A percentile compares a stretch with the other conserved stretches of the same genome.
Evolutionary conservation across 2,329 filamentous ascomycete genomes (phyloP).

Genomic region (Sporothrix variecibatus): DNA sequence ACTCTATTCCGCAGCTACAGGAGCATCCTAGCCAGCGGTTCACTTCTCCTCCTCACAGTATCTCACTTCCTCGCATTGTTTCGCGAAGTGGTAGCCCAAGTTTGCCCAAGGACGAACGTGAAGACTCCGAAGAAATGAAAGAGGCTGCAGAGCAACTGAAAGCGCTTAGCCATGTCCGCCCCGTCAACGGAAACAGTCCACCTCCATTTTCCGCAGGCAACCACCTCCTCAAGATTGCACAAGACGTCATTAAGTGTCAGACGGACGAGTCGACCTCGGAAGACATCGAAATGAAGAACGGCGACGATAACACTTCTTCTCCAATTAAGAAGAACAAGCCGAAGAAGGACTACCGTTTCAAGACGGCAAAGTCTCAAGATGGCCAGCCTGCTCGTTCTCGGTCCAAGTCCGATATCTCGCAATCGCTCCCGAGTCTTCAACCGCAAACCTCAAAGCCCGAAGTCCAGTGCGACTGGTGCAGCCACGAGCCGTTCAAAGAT

Average conservation of each 20-base stretch:
- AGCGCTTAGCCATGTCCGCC: constrained; percentile 64
- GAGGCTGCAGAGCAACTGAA: constrained; percentile 68
- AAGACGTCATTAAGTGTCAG: constrained; percentile 29
- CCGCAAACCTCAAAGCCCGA: constrained; percentile 56
- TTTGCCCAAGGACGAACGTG: constrained; percentile 51
- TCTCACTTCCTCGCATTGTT: constrained; percentile 25
- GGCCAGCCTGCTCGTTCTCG: constrained; percentile 21
- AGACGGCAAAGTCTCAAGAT: constrained; percentile 25
- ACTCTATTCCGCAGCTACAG: constrained; percentile 25
- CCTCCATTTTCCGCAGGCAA: constrained; percentile 37
- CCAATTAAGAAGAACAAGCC: constrained; percentile 21
- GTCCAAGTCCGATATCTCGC: constrained; percentile 21
- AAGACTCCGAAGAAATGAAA: constrained; percentile 70
- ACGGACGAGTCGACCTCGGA: constrained; percentile 20
- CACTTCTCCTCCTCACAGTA: neutral
- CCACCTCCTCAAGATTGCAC: constrained; percentile 28
- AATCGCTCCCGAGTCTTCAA: constrained; percentile 24
- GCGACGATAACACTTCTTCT: neutral
- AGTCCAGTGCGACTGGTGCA: constrained; percentile 62
- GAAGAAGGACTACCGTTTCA: constrained; percentile 28
- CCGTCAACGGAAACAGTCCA: constrained; percentile 44
- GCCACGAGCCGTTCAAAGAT: constrained; percentile 66
- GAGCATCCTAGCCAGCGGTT: constrained; percentile 21
- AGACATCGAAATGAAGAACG: constrained; percentile 21
- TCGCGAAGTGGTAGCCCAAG: constrained; percentile 32